Conservation (phyloP, 495 filamentous ascomycete genomes). For the Copromyces sp. region DNA sequence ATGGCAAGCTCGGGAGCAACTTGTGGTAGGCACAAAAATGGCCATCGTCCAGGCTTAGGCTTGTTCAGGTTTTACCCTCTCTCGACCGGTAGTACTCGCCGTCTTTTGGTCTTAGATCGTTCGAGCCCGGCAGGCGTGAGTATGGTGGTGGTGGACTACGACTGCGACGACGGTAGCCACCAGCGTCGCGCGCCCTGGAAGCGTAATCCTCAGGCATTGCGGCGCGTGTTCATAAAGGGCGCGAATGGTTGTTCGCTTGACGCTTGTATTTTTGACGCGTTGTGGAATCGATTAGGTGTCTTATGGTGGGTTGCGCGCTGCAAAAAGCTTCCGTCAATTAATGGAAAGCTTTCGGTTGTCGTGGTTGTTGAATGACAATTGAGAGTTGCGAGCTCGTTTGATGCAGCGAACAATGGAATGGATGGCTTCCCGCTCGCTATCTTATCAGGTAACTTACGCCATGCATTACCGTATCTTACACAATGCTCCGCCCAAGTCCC, state of each 20-base stretch:
- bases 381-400: background rate
- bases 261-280: background rate
- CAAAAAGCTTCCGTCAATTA: background rate
- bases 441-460: background rate
- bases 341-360: background rate
- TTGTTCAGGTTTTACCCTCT: constrained; percentile 35
- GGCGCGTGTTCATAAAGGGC: background rate
- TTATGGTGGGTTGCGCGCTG: background rate
- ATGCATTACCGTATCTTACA: background rate
- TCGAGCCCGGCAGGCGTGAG: constrained; percentile 5
- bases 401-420: background rate
- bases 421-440: background rate
- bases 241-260: background rate
- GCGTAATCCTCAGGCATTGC: constrained; percentile 18
- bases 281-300: background rate
- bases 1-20: constrained; percentile 9
- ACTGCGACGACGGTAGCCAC: constrained; percentile 9
- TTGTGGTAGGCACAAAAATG: constrained; percentile 5
- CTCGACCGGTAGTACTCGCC: constrained; percentile 30
- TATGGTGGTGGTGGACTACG: constrained; percentile 12
- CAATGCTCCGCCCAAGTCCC: background rate
- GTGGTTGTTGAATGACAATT: background rate
- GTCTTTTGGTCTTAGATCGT: constrained; percentile 12
- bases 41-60: constrained; percentile 8
- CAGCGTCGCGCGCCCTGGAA: constrained; percentile 11